Conservation (phyloP, 257 asterid species). For the Nicotiana noctiflora region DNA sequence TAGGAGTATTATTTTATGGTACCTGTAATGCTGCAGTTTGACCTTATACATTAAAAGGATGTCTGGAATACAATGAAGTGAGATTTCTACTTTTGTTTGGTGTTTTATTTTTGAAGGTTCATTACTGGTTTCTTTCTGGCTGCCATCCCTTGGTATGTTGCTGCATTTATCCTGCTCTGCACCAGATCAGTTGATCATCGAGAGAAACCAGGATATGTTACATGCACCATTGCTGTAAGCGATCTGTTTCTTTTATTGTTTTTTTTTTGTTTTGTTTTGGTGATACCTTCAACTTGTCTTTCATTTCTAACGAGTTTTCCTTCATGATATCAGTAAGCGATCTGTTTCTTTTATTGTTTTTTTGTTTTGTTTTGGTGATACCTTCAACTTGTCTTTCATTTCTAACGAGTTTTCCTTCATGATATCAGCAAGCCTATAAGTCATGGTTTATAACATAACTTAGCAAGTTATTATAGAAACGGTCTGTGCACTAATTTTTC, state of each 20-base stretch:
- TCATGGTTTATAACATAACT: neutral
- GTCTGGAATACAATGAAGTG: neutral
- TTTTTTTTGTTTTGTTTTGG: neutral
- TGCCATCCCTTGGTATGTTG: constrained; percentile 84
- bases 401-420: neutral
- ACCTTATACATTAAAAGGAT: neutral
- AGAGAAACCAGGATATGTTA: constrained; percentile 82
- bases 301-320: neutral
- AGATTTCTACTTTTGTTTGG: neutral
- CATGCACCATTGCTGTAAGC: constrained; percentile 74
- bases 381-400: neutral
- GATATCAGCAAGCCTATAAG: neutral
- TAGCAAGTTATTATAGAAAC: neutral
- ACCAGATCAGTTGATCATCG: constrained; percentile 63
- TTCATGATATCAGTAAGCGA: constrained; percentile 66
- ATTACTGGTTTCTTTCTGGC: constrained; percentile 75
- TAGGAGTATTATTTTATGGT: neutral
- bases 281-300: neutral
- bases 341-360: neutral
- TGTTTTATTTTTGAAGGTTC: constrained; percentile 44
- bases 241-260: neutral
- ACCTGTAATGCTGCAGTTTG: neutral
- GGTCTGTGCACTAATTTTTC: neutral
- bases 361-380: neutral
- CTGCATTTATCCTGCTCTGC: constrained; percentile 48